Conservation (phyloP, 208 protist species). For the Novymonas esmeraldas region DNA sequence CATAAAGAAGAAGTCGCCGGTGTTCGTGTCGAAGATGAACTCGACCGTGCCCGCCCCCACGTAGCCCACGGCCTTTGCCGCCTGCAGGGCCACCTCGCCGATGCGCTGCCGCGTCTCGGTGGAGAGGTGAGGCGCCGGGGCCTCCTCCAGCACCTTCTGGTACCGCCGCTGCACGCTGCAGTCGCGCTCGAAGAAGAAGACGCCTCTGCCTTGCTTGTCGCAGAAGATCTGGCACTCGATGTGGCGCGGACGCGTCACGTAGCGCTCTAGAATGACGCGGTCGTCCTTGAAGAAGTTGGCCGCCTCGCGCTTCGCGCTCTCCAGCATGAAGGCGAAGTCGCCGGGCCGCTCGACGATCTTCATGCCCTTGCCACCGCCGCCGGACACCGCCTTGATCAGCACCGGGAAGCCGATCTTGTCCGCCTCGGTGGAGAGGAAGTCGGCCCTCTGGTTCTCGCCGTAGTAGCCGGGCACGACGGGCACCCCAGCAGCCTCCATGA, state of each 20-base stretch:
- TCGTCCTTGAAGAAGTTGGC: conserved; percentile 93
- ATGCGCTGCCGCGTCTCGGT: conserved; percentile 70
- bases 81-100: conserved; percentile 74
- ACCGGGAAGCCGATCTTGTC: conserved; percentile 92
- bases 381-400: conserved; percentile 97
- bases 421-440: conserved; percentile 40
- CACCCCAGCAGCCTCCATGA: conserved; percentile 76
- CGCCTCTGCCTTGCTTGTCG: conserved; percentile 87
- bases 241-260: conserved; percentile 87
- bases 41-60: conserved; percentile 98
- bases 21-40: conserved; percentile 95
- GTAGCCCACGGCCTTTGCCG: conserved; percentile 90
- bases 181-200: conserved; percentile 95
- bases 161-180: conserved; percentile 96
- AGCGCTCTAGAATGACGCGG: conserved; percentile 93
- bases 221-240: conserved; percentile 95
- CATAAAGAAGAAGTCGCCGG: conserved; percentile 96
- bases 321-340: conserved; percentile 87
- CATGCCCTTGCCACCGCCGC: conserved; percentile 53
- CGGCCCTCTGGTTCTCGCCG: conserved; percentile 39
- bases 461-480: conserved; percentile 34
- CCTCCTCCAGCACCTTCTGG: conserved; percentile 96
- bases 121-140: conserved; percentile 73
- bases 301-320: conserved; percentile 91
- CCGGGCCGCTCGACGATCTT: conserved; percentile 91